Percentiles rank a stretch among this genome's conserved stretches.
Evolutionary conservation across 257 asterid genomes (phyloP).

Genomic region (Lavandula angustifolia): DNA sequence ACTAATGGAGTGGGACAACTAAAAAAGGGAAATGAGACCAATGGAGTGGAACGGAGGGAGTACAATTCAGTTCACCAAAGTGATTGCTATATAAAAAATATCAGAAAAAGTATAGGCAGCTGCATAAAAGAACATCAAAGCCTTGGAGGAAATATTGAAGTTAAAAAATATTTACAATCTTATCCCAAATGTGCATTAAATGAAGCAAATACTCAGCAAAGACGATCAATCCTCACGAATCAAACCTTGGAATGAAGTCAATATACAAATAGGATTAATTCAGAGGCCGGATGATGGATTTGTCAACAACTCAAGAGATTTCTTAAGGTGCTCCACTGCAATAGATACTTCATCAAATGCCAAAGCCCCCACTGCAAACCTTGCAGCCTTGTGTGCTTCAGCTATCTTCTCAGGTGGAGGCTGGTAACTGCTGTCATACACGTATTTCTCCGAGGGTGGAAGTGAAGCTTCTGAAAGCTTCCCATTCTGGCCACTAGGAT

Average conservation of each 20-base stretch:
- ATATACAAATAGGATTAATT: constrained; percentile 13
- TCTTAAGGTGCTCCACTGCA: constrained; percentile 78
- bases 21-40: too few relatives aligned
- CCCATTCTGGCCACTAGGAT: constrained; percentile 47
- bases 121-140: background rate
- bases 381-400: constrained; percentile 94
- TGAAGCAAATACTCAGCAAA: constrained; percentile 20
- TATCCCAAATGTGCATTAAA: constrained; percentile 10
- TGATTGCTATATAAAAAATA: background rate
- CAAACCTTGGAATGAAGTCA: constrained; percentile 19
- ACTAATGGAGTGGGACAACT: too few relatives aligned
- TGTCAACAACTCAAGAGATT: constrained; percentile 81
- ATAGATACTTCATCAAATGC: constrained; percentile 81
- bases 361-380: constrained; percentile 90
- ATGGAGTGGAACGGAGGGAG: too few relatives aligned
- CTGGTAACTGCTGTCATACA: constrained; percentile 73
- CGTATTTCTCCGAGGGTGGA: constrained; percentile 41
- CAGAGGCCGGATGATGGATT: constrained; percentile 68
- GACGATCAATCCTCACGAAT: constrained; percentile 19
- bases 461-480: constrained; percentile 48
- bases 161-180: constrained; percentile 1
- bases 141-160: background rate
- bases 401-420: constrained; percentile 84
- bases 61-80: background rate
- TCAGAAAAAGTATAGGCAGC: background rate